Conservation (phyloP, 2,329 filamentous ascomycete genomes). For the Myriangium duriaei region DNA sequence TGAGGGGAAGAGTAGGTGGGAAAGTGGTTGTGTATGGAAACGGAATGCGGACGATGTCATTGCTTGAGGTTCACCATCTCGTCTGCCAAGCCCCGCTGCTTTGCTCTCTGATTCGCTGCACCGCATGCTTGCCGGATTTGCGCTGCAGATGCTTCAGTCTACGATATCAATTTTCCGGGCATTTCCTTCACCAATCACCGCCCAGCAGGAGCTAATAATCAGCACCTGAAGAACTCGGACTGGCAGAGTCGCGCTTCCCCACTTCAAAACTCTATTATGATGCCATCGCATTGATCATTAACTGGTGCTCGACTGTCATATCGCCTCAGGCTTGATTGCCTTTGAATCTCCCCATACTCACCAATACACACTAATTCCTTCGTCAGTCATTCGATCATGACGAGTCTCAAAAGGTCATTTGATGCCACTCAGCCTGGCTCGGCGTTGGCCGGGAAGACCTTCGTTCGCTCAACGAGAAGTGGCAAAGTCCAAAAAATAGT, state of each 20-base stretch:
- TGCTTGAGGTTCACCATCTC: background rate
- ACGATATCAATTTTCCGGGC: background rate
- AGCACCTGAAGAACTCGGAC: no score
- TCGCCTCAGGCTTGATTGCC: no score
- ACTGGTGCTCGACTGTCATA: no score
- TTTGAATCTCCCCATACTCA: no score
- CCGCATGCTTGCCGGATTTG: background rate
- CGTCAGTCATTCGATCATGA: slow-evolving; percentile 31
- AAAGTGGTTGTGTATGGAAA: no score
- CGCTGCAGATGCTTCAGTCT: background rate
- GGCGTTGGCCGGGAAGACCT: slow-evolving; percentile 89
- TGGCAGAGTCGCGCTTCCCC: no score
- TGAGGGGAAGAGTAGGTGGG: no score
- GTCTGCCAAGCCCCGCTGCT: background rate
- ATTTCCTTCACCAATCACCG: no score
- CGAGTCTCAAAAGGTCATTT: slow-evolving; percentile 48
- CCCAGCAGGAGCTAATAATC: no score
- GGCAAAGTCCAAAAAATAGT: slow-evolving; percentile 99
- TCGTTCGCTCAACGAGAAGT: slow-evolving; percentile 84
- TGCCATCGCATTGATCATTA: no score
- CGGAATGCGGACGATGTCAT: no score
- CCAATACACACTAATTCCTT: background rate
- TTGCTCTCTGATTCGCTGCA: background rate
- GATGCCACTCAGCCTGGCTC: slow-evolving; percentile 44
- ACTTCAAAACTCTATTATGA: no score